Base-by-base conservation (phyloP, 192 early-diverging fungal species). In the Diversispora epigaea region DNA sequence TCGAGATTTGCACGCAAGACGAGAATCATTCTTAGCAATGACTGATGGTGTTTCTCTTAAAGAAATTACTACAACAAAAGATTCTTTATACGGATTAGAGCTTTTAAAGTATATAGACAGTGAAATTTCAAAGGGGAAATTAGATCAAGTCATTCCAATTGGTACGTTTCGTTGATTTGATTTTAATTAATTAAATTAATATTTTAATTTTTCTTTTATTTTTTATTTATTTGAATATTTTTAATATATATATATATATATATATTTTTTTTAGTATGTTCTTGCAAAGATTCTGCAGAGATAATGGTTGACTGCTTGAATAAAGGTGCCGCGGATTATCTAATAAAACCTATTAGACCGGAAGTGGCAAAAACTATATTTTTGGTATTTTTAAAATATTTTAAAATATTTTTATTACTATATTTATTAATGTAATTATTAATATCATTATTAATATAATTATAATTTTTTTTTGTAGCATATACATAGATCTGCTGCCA, bases 351-450 rank as follows among this genome's bases (percentile, higher is more conserved):
- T 12, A 67, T 88, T 50, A 71, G 81, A 10, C 63, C 81, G 62
- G 80, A 86, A 65, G 79, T 81, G 4, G 81, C 82, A 25, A 85
- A 81, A 55, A 88, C 85, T 4, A 41, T 88, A 21, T 86, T 85
- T 63, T 75, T 88, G 80, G 87, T 88, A 78, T 43, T 4, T 17
- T 62, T 71, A 43, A 12, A 46, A n/a, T 41, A 19, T 11, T 44
- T 45, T 40, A 49, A 41, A 12, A 7, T 68, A 19, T 11, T 17
- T 41, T 75, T 58, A 10, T 60, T 14, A 68, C 68, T 58, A 58
- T 39, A 39, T n/a, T 15, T 40, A 19, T 45, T 61, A 49, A 14
- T 11, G 7, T 0, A 49, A 19, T 65, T 46, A 45, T 19, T 75
- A 32, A 68, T 58, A 58, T 39, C n/a, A 10, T 15, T 40, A 19